Evolutionary conservation across 306 rosid species (phyloP).

Genomic region (Dryas alaskensis): DNA sequence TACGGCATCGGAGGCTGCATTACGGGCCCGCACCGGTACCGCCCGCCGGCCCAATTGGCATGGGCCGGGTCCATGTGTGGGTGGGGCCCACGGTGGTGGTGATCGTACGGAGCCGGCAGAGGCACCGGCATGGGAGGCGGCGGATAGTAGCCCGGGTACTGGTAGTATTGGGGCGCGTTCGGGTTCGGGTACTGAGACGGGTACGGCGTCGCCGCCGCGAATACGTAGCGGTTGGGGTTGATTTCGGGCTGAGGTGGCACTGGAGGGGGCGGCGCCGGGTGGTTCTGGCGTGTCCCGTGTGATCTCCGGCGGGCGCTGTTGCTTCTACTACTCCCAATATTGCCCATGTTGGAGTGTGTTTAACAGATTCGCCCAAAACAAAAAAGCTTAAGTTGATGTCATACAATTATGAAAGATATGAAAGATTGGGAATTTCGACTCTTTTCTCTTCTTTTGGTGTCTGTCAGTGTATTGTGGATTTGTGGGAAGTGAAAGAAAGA

Average conservation of each 20-base stretch:
- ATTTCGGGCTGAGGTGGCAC: constrained; percentile 64
- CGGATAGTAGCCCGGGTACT: constrained; percentile 61
- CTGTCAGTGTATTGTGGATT: not conserved
- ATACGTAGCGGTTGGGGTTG: constrained; percentile 54
- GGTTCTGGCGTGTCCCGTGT: constrained; percentile 50
- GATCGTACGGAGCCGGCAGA: constrained; percentile 73
- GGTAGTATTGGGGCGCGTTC: constrained; percentile 45
- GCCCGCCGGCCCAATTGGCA: constrained; percentile 54
- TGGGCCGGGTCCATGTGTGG: constrained; percentile 45
- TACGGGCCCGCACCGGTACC: constrained; percentile 57
- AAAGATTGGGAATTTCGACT: not conserved
- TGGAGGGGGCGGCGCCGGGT: constrained; percentile 61
- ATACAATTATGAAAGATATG: not conserved
- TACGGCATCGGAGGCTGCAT: constrained; percentile 52
- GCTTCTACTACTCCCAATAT: constrained; percentile 56
- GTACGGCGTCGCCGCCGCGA: constrained; percentile 63
- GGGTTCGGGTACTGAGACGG: constrained; percentile 51
- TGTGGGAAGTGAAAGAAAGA: not conserved
- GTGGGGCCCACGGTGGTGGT: constrained; percentile 56
- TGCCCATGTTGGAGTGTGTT: constrained; percentile 59
- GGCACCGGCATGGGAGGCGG: constrained; percentile 57
- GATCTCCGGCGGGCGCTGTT: constrained; percentile 46
- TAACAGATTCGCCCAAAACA: not conserved
- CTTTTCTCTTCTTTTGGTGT: not conserved
- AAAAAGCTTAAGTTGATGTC: not conserved